Conservation (phyloP, 345 rosid genomes). For the Barbarea vulgaris region DNA sequence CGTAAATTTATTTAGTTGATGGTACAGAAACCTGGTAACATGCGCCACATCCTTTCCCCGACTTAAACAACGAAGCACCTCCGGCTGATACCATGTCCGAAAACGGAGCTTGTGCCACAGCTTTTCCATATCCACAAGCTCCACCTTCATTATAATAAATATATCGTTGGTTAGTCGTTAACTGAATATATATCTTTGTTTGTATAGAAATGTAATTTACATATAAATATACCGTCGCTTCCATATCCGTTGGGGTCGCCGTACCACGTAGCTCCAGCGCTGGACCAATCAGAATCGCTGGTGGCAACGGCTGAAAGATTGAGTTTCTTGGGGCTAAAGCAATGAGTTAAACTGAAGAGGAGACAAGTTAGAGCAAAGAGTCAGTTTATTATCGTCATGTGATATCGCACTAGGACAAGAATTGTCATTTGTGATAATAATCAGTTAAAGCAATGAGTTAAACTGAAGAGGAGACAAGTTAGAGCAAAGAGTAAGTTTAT, state of each 20-base stretch:
- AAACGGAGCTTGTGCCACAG: slow-evolving; percentile 55
- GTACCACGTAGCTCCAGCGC: slow-evolving; percentile 61
- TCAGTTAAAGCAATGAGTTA: slow-evolving; percentile 42
- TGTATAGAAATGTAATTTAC: not conserved
- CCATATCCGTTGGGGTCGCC: slow-evolving; percentile 58
- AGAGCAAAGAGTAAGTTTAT: slow-evolving; percentile 28
- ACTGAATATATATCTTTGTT: not conserved
- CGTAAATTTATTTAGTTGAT: not conserved
- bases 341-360: slow-evolving; percentile 32
- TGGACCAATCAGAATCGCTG: slow-evolving; percentile 43
- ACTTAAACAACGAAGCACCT: slow-evolving; percentile 53
- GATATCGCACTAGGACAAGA: not conserved
- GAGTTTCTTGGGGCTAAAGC: slow-evolving; percentile 47
- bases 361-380: slow-evolving; percentile 30
- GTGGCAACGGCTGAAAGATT: slow-evolving; percentile 25
- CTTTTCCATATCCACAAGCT: slow-evolving; percentile 58
- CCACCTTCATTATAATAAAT: slow-evolving; percentile 50
- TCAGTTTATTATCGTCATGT: slow-evolving; percentile 12
- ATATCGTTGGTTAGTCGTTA: not conserved
- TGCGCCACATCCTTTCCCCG: slow-evolving; percentile 74
- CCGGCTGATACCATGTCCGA: slow-evolving; percentile 56
- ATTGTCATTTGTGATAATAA: slow-evolving; percentile 2
- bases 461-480: slow-evolving; percentile 24
- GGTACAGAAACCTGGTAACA: slow-evolving; percentile 62
- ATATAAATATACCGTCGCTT: slow-evolving; percentile 39